Percentiles rank a stretch among this genome's conserved stretches.
Conservation (phyloP, 257 asterid species). For the Buddleja alternifolia region DNA sequence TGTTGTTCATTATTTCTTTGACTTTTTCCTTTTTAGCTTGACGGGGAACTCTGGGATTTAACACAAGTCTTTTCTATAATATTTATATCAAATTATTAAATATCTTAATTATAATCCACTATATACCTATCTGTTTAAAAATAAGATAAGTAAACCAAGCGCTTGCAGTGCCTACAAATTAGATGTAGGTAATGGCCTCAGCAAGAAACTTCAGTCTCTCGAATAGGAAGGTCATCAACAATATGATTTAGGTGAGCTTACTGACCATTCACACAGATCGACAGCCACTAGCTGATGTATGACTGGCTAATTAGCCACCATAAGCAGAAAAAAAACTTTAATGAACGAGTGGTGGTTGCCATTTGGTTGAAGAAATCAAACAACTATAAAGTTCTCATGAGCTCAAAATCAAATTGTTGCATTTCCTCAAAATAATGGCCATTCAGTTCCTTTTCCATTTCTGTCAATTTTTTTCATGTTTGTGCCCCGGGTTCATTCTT, state of each 20-base stretch:
- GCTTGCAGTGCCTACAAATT: background rate
- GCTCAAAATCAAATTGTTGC: background rate
- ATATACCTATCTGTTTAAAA: background rate
- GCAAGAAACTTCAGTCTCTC: constrained; percentile 34
- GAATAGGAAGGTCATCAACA: constrained; percentile 34
- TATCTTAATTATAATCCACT: background rate
- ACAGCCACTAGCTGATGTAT: constrained; percentile 46
- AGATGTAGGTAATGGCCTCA: constrained; percentile 37
- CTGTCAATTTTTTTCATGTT: no score
- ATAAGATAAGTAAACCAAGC: background rate
- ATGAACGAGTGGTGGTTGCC: background rate
- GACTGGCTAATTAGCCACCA: constrained; percentile 61
- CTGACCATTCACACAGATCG: constrained; percentile 53
- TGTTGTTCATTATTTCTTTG: no score
- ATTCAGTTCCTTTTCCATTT: background rate
- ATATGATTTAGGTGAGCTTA: constrained; percentile 49
- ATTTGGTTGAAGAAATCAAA: background rate
- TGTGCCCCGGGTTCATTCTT: no score
- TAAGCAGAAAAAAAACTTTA: background rate
- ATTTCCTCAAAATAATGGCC: background rate
- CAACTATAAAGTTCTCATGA: background rate
- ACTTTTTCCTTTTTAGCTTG: no score
- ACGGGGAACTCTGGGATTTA: no score
- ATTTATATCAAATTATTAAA: no score
- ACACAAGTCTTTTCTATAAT: no score